These are phyloP conservation scores for Paxillus ammoniavirescens DNA, from an alignment of 768 basidiomycete species.

Conservation along the genomic window DNA sequence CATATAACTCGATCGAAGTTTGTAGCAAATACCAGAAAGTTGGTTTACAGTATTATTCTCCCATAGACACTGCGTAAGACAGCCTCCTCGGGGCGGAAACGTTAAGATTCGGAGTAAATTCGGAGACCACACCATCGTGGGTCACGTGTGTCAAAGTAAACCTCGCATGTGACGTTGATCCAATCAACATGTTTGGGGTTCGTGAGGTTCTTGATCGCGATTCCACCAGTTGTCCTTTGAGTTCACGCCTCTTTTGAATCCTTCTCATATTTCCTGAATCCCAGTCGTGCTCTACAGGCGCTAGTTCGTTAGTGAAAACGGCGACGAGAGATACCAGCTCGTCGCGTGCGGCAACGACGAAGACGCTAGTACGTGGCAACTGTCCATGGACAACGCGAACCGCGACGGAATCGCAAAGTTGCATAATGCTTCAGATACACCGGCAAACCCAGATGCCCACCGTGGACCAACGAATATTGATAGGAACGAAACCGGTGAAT, in stretches of 20 bases:
- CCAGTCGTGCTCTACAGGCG: background rate
- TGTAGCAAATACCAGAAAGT: too few relatives aligned
- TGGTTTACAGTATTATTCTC: too few relatives aligned
- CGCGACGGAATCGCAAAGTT: constrained; percentile 8
- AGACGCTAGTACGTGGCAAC: background rate
- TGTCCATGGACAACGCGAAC: constrained; percentile 17
- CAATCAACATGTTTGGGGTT: background rate
- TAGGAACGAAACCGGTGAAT: background rate
- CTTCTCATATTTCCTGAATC: background rate
- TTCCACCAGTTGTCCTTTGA: background rate
- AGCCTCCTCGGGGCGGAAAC: too few relatives aligned
- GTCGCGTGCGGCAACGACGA: background rate
- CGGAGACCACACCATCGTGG: too few relatives aligned
- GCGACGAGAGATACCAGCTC: background rate
- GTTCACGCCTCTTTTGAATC: background rate
- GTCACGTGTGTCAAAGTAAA: background rate
- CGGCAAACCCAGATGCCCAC: constrained; percentile 1
- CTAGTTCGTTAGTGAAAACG: background rate
- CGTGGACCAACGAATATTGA: background rate
- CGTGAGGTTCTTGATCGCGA: background rate
- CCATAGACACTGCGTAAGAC: too few relatives aligned
- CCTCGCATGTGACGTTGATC: background rate
- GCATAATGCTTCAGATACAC: constrained; percentile 1
- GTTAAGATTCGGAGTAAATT: too few relatives aligned
- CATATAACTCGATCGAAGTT: too few relatives aligned